Evolutionary conservation across 2,329 filamentous ascomycete genomes (phyloP), one percentile per base, ranked within the genome.

Genomic region (Aureobasidium sp.): DNA sequence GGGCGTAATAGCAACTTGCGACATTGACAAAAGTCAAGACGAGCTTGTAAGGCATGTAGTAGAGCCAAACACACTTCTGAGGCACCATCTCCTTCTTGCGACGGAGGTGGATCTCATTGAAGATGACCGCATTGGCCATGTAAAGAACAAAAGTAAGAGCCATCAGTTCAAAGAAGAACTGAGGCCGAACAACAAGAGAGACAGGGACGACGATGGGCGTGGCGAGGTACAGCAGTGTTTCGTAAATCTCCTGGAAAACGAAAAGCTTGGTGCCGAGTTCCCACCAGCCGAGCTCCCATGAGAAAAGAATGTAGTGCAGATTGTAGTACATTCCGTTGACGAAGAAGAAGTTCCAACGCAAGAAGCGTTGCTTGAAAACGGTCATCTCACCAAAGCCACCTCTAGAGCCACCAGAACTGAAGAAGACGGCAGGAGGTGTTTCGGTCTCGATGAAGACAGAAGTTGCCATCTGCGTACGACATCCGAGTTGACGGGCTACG

Each of bases 331-430:
- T 68, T 21, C 74, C 69, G 38, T 72, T 72, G 3, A 76, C 70
- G 53, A 76, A 74, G 63, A 78, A 78, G 63, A 77, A 78, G 49
- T 78, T 78, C 75, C 75, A 78, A 7, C 75, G 64, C 48, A 69
- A 68, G 59, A 78, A 77, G 2, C 75, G 66, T 59, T 78, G 75
- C 54, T 70, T 71, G 62, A 73, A 76, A 19, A 78, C 70, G 0
- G 75, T 77, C 72, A 75, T 77, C 60, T 78, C 75, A 10, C 75
- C 75, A 47, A 75, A 78, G 0, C 75, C 75, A 39, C 74, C 75
- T 17, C 75, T 66, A 6, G 63, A 64, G 4, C 66, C 68, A 7
- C 69, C 65, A 4, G 65, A 63, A 22, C 66, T 66, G 51, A 71
- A 66, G 57, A 76, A 76, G 1, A 77, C 62, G 1, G 68, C 66